Percentiles rank a stretch among this genome's conserved stretches.
These are phyloP conservation scores for Mycena metata DNA, from an alignment of 768 basidiomycete species.

Conservation along the genomic window DNA sequence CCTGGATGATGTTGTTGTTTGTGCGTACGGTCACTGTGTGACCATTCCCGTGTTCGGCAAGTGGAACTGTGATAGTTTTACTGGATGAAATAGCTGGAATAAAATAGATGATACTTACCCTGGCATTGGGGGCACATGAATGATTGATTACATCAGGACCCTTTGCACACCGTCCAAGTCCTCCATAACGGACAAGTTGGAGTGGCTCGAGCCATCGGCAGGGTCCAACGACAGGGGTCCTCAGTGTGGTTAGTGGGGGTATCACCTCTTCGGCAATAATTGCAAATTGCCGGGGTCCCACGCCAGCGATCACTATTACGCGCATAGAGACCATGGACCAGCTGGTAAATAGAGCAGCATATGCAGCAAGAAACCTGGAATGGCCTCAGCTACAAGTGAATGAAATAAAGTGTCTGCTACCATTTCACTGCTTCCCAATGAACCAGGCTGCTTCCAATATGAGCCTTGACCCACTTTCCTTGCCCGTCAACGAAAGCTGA, in stretches of 20 bases:
- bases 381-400: neutral
- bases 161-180: conserved; percentile 6
- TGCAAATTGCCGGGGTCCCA: neutral
- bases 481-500: conserved; percentile 7
- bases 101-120: conserved; percentile 10
- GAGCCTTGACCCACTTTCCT: neutral
- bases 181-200: conserved; percentile 9
- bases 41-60: conserved; percentile 7
- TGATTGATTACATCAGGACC: conserved; percentile 1
- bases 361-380: conserved; percentile 3
- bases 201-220: conserved; percentile 7
- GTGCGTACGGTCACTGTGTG: conserved; percentile 9
- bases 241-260: neutral
- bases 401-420: neutral
- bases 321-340: conserved; percentile 3
- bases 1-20: neutral
- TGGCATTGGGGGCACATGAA: neutral
- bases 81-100: conserved; percentile 1
- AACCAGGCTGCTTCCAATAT: neutral
- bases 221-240: conserved; percentile 4
- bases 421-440: conserved; percentile 1
- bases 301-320: neutral
- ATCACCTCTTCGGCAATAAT: conserved; percentile 1
- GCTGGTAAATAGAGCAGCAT: neutral
- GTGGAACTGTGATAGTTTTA: conserved; percentile 4